phyloP scores from a whole-genome alignment of 1,139 yeast species.

The Ashbya aceris region DNA sequence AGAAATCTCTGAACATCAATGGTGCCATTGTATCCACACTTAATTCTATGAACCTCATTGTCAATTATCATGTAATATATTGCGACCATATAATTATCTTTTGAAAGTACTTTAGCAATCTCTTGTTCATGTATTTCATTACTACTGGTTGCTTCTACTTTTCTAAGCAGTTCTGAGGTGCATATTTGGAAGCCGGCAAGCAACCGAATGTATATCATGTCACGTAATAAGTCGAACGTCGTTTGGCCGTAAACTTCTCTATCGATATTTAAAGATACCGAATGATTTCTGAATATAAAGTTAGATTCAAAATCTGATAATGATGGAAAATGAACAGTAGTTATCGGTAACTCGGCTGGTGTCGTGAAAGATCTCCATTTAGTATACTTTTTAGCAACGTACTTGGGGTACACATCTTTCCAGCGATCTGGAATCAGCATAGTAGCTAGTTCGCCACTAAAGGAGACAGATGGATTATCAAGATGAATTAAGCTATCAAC shows the following conservation, averaged over 20 bases:
- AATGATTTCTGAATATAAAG: constrained; percentile 43
- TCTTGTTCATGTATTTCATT: constrained; percentile 31
- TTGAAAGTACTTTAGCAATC: constrained; percentile 20
- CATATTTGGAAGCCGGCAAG: constrained; percentile 88
- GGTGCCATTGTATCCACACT: constrained; percentile 58
- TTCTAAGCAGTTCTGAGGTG: constrained; percentile 54
- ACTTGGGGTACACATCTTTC: constrained; percentile 78
- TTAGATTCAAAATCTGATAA: constrained; percentile 52
- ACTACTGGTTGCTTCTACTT: constrained; percentile 45
- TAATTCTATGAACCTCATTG: constrained; percentile 76
- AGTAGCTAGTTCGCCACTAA: constrained; percentile 37
- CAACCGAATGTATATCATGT: constrained; percentile 77
- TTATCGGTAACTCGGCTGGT: constrained; percentile 85
- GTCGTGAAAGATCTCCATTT: constrained; percentile 91
- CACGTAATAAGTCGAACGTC: constrained; percentile 61
- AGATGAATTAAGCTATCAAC: constrained; percentile 53
- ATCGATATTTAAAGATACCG: constrained; percentile 32
- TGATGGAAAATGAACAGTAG: constrained; percentile 69
- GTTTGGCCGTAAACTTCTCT: constrained; percentile 34
- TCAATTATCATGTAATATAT: constrained; percentile 68
- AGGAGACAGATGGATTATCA: constrained; percentile 57
- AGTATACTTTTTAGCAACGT: constrained; percentile 54
- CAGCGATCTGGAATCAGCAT: constrained; percentile 57
- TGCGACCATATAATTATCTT: constrained; percentile 42
- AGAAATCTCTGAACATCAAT: constrained; percentile 71